These are phyloP conservation scores for Azolla pinnata DNA, from an alignment of 75 land plant species.

Conservation along the genomic window DNA sequence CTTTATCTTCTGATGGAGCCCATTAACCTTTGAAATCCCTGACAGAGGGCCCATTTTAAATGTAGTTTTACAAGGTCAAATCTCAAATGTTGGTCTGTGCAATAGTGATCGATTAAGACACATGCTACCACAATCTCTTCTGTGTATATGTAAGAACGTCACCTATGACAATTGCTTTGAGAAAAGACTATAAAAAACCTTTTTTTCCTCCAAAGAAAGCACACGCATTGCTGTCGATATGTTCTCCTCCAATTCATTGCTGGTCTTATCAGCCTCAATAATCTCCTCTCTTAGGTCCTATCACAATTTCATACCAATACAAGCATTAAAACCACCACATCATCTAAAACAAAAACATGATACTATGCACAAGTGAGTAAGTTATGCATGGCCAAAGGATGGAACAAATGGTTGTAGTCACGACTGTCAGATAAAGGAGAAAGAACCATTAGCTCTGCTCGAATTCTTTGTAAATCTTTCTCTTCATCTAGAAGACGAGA, in stretches of 20 bases:
- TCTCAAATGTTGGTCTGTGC: too few relatives aligned
- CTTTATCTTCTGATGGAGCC: slow-evolving; percentile 1
- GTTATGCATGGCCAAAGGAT: too few relatives aligned
- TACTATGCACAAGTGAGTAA: too few relatives aligned
- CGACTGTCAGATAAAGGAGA: too few relatives aligned
- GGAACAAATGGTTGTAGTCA: too few relatives aligned
- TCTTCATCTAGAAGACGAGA: neutral
- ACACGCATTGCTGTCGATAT: neutral
- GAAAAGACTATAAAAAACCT: neutral
- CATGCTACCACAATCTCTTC: too few relatives aligned
- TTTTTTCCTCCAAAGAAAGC: slow-evolving; percentile 1
- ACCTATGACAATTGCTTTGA: neutral
- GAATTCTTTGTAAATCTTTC: neutral
- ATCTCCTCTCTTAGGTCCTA: slow-evolving; percentile 4
- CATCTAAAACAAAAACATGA: too few relatives aligned
- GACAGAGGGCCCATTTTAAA: slow-evolving; percentile 6
- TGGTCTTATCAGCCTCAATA: neutral
- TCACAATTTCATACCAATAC: too few relatives aligned
- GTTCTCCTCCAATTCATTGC: neutral
- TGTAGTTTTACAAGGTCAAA: neutral
- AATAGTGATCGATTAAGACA: too few relatives aligned
- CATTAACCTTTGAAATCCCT: slow-evolving; percentile 8
- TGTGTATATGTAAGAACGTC: too few relatives aligned
- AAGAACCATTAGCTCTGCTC: neutral
- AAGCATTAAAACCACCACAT: too few relatives aligned